These are phyloP conservation scores for Candida stauntonica DNA, from an alignment of 805 yeast genomes.

Conservation along the genomic window DNA sequence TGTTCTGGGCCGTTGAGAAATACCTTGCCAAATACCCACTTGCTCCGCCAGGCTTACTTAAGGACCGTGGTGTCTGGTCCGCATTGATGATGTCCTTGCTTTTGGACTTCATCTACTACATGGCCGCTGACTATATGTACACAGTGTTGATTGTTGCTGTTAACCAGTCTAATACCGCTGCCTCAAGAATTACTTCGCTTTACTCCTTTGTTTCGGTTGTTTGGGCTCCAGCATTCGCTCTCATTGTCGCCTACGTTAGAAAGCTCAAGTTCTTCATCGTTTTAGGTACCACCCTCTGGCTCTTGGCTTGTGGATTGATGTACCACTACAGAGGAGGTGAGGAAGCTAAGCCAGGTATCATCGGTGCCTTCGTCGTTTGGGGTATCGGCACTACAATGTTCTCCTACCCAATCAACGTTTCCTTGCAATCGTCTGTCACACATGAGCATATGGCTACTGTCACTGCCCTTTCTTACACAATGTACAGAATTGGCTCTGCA, in stretches of 20 bases:
- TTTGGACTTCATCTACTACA: slow-evolving; percentile 57
- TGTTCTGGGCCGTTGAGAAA: slow-evolving; percentile 57
- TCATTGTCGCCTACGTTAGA: slow-evolving; percentile 42
- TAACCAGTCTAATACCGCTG: slow-evolving; percentile 53
- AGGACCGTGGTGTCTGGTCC: slow-evolving; percentile 70
- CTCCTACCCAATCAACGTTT: slow-evolving; percentile 62
- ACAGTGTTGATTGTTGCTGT: slow-evolving; percentile 63
- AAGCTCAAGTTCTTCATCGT: slow-evolving; percentile 55
- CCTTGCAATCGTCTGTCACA: slow-evolving; percentile 53
- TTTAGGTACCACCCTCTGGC: slow-evolving; percentile 56
- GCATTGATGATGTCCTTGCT: slow-evolving; percentile 57
- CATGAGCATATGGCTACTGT: slow-evolving; percentile 70
- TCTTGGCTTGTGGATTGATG: slow-evolving; percentile 55
- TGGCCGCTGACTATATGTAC: slow-evolving; percentile 68
- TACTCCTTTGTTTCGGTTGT: slow-evolving; percentile 60
- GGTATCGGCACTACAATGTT: slow-evolving; percentile 73
- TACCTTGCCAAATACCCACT: slow-evolving; percentile 57
- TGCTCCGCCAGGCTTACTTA: slow-evolving; percentile 52
- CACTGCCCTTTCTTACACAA: slow-evolving; percentile 51
- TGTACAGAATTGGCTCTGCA: slow-evolving; percentile 62
- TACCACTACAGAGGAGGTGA: slow-evolving; percentile 53
- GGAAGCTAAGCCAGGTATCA: slow-evolving; percentile 48
- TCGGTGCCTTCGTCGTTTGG: slow-evolving; percentile 58
- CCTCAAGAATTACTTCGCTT: slow-evolving; percentile 56
- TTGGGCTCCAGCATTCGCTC: slow-evolving; percentile 53